phyloP scores from a whole-genome alignment of 2,329 filamentous ascomycete species.

The Didymella keratinophila region DNA sequence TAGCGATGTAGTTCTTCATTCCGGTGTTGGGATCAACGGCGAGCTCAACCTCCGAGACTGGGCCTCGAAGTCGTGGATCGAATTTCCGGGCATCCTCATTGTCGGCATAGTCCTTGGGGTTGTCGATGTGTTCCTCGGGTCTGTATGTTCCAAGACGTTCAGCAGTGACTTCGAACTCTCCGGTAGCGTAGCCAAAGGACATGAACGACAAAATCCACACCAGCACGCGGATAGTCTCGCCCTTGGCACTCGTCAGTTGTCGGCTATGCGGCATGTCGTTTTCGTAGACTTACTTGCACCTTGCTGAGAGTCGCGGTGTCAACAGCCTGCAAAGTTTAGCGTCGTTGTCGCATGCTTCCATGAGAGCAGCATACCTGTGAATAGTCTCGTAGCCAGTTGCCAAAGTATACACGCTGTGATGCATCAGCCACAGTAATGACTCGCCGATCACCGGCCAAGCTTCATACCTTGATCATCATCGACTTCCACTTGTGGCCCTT shows the following conservation, averaged over 20 bases:
- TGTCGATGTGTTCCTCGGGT: constrained; percentile 61
- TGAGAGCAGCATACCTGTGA: constrained; percentile 56
- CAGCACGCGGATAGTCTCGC: constrained; percentile 62
- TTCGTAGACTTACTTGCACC: constrained; percentile 49
- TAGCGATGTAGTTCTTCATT: constrained; percentile 99
- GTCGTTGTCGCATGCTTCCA: constrained; percentile 38
- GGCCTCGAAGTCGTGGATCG: constrained; percentile 81
- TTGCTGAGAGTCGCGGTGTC: constrained; percentile 63
- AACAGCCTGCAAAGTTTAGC: constrained; percentile 59
- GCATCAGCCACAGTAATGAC: constrained; percentile 26
- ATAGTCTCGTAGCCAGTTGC: constrained; percentile 60
- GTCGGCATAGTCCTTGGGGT: constrained; percentile 59
- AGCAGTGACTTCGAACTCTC: constrained; percentile 64
- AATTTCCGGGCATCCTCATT: constrained; percentile 83
- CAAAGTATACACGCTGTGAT: constrained; percentile 53
- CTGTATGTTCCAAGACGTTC: constrained; percentile 59
- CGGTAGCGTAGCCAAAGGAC: constrained; percentile 64
- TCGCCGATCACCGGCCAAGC: constrained; percentile 2
- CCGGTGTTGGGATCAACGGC: constrained; percentile 61
- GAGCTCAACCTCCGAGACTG: constrained; percentile 64
- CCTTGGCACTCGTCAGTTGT: constrained; percentile 43
- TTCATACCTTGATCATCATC: constrained; percentile 54
- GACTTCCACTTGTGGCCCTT: constrained; percentile 54
- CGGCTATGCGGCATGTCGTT: constrained; percentile 24
- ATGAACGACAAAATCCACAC: constrained; percentile 65